Conservation (phyloP, 305 asterid genomes). For the Fraxinus albicans region DNA sequence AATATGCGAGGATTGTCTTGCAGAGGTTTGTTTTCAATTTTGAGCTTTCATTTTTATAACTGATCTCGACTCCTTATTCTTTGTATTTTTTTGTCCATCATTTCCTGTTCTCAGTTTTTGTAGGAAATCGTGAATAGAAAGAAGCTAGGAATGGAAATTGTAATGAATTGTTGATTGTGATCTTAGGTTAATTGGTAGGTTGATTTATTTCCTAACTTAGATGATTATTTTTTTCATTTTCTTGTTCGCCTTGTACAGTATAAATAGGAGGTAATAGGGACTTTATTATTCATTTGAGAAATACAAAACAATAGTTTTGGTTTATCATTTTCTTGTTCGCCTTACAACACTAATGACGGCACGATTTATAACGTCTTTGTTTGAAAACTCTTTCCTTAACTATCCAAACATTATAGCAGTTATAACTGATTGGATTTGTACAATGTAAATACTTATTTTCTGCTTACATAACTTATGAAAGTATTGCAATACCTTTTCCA, state of each 20-base stretch:
- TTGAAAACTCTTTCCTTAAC: too few relatives aligned
- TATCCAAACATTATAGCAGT: too few relatives aligned
- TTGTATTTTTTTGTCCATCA: not conserved
- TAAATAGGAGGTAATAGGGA: not conserved
- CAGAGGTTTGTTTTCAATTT: conserved; percentile 75
- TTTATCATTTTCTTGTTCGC: too few relatives aligned
- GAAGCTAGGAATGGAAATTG: not conserved
- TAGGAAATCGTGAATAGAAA: not conserved
- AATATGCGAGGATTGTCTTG: conserved; percentile 99
- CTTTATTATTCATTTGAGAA: not conserved
- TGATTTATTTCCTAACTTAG: not conserved
- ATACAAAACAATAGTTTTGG: not conserved
- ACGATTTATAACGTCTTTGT: too few relatives aligned
- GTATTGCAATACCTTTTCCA: too few relatives aligned
- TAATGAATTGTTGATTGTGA: not conserved
- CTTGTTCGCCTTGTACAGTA: not conserved
- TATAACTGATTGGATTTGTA: too few relatives aligned
- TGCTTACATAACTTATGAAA: too few relatives aligned
- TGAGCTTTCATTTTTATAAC: conserved; percentile 4
- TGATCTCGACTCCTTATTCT: conserved; percentile 7
- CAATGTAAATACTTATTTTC: too few relatives aligned
- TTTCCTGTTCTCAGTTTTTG: conserved; percentile 18
- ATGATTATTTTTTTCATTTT: not conserved
- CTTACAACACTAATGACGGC: too few relatives aligned
- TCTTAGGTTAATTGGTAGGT: not conserved